Base-by-base conservation (phyloP, 1,284 basidiomycete genomes). In the Rhizoctonia solani region DNA sequence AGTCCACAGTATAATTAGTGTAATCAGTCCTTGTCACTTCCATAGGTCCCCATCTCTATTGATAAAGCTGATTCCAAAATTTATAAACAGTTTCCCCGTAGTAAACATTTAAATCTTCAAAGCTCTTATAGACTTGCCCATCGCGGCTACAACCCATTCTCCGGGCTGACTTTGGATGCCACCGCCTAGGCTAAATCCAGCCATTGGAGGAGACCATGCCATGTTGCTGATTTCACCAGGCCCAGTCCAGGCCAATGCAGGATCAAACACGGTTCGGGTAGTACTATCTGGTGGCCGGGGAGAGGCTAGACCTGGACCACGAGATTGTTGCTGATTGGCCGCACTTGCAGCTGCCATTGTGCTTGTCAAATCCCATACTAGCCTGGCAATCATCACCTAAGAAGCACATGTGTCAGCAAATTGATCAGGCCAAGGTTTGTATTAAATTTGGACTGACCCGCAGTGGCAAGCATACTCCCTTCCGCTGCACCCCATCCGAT, bases 371-470 rank as follows among this genome's bases (percentile, higher is more conserved):
- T 97, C 94, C 90, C 94, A 97, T 11, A 97, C 77, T 9, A 97
- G 96, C 81, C 77, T 96, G 94, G 71, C 89, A 90, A 77, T 97
- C 94, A 76, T 97, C 95, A 69, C 87, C 94, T 95, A 76, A 2
- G 46, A 58, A 49, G 49, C 41, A 19, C 1, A n/a, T n/a, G n/a
- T n/a, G n/a, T 11, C 27, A 27, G 61, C 23, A 27, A 37, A 61
- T 0, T 3, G n/a, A 68, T 4, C 0, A 30, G 2, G 55, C 41
- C 29, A 59, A 54, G 13, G 50, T 6, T 16, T 44, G 61, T 23
- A 19, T 46, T n/a, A 41, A 27, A 9, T 14, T 21, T 44, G 39
- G n/a, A 77, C 82, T 72, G 76, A 92, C 93, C 88, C 73, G 91
- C 89, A 56, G 90, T 91, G 8, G 94, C 91, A 66, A 95, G 81